Evolutionary conservation across 2,329 filamentous ascomycete species (phyloP), one percentile per base, ranked within the genome.

Genomic region (Arthrobotrys megalospora): DNA sequence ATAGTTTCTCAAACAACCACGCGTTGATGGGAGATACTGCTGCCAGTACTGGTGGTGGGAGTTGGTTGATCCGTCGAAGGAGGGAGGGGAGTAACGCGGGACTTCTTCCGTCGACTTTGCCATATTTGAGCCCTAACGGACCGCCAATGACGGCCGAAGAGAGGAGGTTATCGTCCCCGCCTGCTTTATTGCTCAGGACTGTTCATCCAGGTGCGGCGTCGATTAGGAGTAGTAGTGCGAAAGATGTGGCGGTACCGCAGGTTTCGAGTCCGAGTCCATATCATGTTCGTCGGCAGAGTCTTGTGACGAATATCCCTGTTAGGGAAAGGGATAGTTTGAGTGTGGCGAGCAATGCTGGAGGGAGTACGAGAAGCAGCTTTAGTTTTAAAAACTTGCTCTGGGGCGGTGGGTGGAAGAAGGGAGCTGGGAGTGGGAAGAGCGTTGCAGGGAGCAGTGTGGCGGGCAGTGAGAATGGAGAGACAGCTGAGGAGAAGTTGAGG

Each of bases 331-430:
- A 79, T 45, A 79, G 75, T 43, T 41, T 72, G 62, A 72, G 67
- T 21, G 63, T 72, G 7, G 66, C 60, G 7, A 68, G 67, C 36
- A 73, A 73, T 19, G 75, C 75, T 21, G 75, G 67, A 5, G 68
- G 66, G 11, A 66, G 58, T 11, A 79, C 75, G 4, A 24, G 75
- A 4, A 79, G 75, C 32, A 79, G 75, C 36, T 79, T 79, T 12
- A 79, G 75, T 34, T 79, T 79, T 48, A 79, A 79, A 47, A 79
- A 79, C 45, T 14, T 79, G 8, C 36, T 79, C 5, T 79, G 73
- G 75, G 75, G 75, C 8, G 75, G 75, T n/a, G 68, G 68, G 8
- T 72, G 75, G 60, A 55, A 64, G 36, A 67, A 64, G 48, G 58
- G 73, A 14, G 48, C 45, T 14, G 48, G 58, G 6, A 79, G 75